These are phyloP conservation scores for Sporisorium scitamineum DNA, from an alignment of 1,284 basidiomycete genomes.

Conservation along the genomic window DNA sequence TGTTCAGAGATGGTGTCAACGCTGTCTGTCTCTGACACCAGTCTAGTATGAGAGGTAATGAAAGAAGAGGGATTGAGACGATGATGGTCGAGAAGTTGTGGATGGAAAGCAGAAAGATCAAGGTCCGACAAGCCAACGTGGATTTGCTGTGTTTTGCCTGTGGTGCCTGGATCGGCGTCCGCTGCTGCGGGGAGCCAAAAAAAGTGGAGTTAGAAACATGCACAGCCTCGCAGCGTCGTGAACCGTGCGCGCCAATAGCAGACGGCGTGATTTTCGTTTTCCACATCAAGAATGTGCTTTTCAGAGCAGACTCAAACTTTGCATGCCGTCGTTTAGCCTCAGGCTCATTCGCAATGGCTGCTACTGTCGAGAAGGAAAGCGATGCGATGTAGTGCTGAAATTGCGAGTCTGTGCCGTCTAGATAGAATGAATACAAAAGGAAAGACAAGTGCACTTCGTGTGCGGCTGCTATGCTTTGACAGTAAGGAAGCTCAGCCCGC, in stretches of 20 bases:
- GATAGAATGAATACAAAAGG: not conserved
- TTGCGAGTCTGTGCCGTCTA: not conserved
- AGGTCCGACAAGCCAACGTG: no score
- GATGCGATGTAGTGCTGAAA: not conserved
- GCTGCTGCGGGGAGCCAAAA: constrained; percentile 3
- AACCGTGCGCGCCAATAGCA: constrained; percentile 11
- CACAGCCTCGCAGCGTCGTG: not conserved
- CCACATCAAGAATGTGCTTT: not conserved
- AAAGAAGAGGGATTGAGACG: not conserved
- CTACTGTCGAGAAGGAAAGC: no score
- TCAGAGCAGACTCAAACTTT: no score
- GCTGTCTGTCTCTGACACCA: not conserved
- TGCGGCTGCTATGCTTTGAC: constrained; percentile 24
- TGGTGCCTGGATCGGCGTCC: constrained; percentile 1
- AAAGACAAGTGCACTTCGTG: no score
- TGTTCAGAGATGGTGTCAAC: not conserved
- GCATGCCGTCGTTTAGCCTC: no score
- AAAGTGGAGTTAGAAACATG: constrained; percentile 4
- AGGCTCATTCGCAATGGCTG: no score
- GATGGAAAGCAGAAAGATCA: not conserved
- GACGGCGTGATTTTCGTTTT: not conserved
- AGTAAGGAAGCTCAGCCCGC: constrained; percentile 52
- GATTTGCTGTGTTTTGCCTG: no score
- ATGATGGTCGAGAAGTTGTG: not conserved
- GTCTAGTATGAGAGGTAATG: not conserved